Evolutionary conservation across 306 rosid species (phyloP).

Genomic region (Cucurbita moschata): DNA sequence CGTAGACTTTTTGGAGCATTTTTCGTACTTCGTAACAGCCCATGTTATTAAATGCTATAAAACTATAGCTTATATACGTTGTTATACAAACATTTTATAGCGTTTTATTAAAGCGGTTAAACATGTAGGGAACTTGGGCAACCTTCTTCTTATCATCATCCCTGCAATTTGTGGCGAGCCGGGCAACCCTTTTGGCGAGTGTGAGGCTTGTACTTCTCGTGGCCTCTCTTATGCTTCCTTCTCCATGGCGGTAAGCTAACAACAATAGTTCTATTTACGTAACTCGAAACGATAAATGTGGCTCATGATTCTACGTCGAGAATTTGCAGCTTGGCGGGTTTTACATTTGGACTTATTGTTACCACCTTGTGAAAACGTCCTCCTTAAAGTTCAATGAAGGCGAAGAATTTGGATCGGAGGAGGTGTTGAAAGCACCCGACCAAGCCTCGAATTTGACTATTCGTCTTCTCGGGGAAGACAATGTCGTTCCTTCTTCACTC

Average conservation of each 20-base stretch:
- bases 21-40: too few relatives aligned
- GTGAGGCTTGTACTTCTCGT: slow-evolving; percentile 19
- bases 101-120: too few relatives aligned
- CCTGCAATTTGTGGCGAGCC: slow-evolving; percentile 72
- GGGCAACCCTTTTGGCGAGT: slow-evolving; percentile 63
- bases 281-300: too few relatives aligned
- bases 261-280: not conserved
- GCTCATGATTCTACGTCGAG: too few relatives aligned
- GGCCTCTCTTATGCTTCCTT: slow-evolving; percentile 79
- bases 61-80: too few relatives aligned
- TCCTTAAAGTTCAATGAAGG: slow-evolving; percentile 32
- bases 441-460: slow-evolving; percentile 20
- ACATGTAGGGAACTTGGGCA: slow-evolving; percentile 69
- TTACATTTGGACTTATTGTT: slow-evolving; percentile 73
- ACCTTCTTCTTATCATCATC: slow-evolving; percentile 53
- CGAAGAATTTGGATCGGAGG: slow-evolving; percentile 19
- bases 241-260: slow-evolving; percentile 67
- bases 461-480: slow-evolving; percentile 21
- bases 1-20: too few relatives aligned
- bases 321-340: slow-evolving; percentile 50
- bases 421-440: slow-evolving; percentile 21
- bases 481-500: not conserved
- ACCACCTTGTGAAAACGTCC: slow-evolving; percentile 31
- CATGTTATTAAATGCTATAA: too few relatives aligned
- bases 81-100: too few relatives aligned